These are phyloP conservation scores for Apophysomyces trapeziformis DNA, from an alignment of 371 early-diverging fungal species.

Conservation along the genomic window DNA sequence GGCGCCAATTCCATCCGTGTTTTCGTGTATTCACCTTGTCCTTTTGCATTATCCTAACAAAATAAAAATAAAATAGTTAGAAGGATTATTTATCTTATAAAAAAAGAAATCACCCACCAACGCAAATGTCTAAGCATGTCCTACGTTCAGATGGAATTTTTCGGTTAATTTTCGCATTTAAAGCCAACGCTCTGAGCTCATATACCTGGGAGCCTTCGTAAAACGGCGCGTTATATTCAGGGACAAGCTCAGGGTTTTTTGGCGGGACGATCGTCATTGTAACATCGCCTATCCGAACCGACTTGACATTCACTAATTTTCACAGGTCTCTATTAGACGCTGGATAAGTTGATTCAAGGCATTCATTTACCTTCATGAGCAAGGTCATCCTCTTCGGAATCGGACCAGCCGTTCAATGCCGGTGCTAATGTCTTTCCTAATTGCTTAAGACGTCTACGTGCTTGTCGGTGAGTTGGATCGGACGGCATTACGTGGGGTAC, in stretches of 20 bases:
- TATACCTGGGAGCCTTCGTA: constrained; percentile 72
- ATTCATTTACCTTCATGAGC: constrained; percentile 38
- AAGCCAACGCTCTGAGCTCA: neutral
- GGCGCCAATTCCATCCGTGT: too few relatives aligned
- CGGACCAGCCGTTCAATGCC: constrained; percentile 47
- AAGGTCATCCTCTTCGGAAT: constrained; percentile 54
- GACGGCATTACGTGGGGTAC: constrained; percentile 25
- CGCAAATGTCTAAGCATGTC: constrained; percentile 73
- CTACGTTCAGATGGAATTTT: constrained; percentile 33
- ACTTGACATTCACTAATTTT: constrained; percentile 39
- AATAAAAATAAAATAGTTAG: neutral
- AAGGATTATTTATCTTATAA: neutral
- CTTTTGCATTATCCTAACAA: constrained; percentile 68
- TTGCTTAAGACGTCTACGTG: constrained; percentile 50
- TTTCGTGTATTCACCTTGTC: constrained; percentile 46
- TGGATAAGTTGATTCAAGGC: neutral
- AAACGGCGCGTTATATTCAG: constrained; percentile 61
- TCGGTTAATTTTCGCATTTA: neutral
- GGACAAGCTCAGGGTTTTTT: constrained; percentile 67
- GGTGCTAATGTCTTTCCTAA: constrained; percentile 45
- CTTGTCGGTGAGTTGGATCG: constrained; percentile 37
- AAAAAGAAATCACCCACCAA: constrained; percentile 47
- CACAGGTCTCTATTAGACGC: neutral
- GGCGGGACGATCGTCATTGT: constrained; percentile 60
- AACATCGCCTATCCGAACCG: constrained; percentile 69